Evolutionary conservation across 2,329 filamentous ascomycete species (phyloP), one percentile per base, ranked within the genome.

Genomic region (Penicillium paneum): DNA sequence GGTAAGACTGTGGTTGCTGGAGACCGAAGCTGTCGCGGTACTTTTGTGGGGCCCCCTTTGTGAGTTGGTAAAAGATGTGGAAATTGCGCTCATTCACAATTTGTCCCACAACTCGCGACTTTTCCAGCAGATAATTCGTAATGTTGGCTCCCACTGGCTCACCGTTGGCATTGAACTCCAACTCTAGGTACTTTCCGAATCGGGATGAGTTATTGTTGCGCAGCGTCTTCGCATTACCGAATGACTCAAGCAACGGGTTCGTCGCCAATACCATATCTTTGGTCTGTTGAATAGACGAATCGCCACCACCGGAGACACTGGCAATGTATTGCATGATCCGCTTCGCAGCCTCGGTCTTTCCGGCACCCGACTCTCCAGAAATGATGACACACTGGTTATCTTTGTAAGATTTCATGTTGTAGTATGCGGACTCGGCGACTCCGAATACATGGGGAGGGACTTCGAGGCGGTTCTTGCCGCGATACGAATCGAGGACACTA

Each of bases 311-410:
- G 1, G 94, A 97, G 8, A 97, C 93, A 72, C 88, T 97, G 63
- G 94, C 94, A 73, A 99, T 97, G 77, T 99, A 99, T 77, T 99
- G 94, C 93, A 99, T 99, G 68, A 99, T 89, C 67, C 93, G 88
- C 82, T 99, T 97, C 57, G 94, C 94, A 5, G 94, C 94, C 76
- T 99, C 94, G 13, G 94, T 99, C 81, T 99, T 99, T 73, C 94
- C 94, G 32, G 94, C 94, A 71, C 94, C 94, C 3, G 94, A 97
- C 77, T 99, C 94, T 71, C 94, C 94, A 5, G 94, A 97, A 66
- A 99, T 99, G 75, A 99, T 99, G 64, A 99, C 93, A 78, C 94
- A 97, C 75, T 99, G 94, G 78, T 97, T 97, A 66, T 97, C 94
- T 69, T 91, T 91, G 81, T 99, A 99, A 43, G 92, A 93, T 75